Evolutionary conservation across 2,329 filamentous ascomycete genomes (phyloP).

Genomic region (Calonectria ilicicola): DNA sequence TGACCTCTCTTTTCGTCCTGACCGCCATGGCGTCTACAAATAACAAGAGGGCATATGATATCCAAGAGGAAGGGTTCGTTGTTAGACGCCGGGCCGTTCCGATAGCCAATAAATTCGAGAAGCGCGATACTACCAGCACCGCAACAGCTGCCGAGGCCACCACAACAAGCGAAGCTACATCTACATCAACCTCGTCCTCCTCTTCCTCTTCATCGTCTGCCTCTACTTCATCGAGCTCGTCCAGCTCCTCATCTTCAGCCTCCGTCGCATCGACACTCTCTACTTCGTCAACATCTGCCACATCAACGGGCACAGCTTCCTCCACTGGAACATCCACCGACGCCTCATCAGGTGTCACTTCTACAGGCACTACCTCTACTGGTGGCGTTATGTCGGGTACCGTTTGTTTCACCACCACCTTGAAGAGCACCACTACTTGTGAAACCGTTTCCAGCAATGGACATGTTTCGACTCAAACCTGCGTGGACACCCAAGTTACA

Average conservation of each 20-base stretch:
- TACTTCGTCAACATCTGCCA: neutral
- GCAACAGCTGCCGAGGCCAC: neutral
- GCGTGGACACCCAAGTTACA: neutral
- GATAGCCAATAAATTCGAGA: neutral
- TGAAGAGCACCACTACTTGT: neutral
- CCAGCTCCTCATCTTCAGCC: neutral
- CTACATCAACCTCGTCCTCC: neutral
- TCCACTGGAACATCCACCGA: neutral
- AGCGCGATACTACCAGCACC: neutral
- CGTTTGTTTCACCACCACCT: neutral
- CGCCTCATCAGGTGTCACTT: neutral
- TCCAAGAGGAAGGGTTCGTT: neutral
- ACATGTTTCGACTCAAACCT: neutral
- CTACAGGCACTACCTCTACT: neutral
- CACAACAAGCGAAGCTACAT: neutral
- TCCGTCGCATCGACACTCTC: neutral
- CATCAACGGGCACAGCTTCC: neutral
- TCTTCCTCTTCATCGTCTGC: neutral
- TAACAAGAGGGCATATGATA: neutral
- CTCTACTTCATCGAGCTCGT: neutral
- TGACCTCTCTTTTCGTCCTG: neutral
- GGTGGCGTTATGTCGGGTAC: neutral
- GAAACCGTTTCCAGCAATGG: neutral
- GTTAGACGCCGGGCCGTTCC: neutral
- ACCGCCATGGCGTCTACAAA: neutral